phyloP scores from a whole-genome alignment of 768 basidiomycete species.

The Wakefieldia striispora region DNA sequence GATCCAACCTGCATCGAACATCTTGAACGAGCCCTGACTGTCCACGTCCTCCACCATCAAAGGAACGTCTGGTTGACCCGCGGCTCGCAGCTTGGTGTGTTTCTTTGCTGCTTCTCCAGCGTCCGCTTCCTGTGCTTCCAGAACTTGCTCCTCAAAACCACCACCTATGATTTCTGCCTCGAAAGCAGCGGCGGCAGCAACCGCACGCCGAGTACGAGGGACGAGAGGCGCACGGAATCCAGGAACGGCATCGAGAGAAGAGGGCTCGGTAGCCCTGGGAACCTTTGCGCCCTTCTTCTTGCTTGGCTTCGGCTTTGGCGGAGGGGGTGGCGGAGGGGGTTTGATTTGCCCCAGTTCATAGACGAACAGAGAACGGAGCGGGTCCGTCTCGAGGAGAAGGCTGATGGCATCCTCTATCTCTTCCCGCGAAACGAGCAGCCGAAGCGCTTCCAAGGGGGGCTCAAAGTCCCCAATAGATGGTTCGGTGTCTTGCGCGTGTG shows the following conservation, averaged over 20 bases:
- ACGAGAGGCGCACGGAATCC: slow-evolving; percentile 50
- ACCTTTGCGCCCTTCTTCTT: slow-evolving; percentile 38
- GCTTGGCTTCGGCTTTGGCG: slow-evolving; percentile 40
- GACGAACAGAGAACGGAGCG: slow-evolving; percentile 64
- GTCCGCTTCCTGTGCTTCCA: slow-evolving; percentile 3
- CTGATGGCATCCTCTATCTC: slow-evolving; percentile 52
- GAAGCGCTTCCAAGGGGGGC: slow-evolving; percentile 55
- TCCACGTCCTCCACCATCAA: slow-evolving; percentile 71
- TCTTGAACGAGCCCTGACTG: slow-evolving; percentile 66
- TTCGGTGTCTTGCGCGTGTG: slow-evolving; percentile 5
- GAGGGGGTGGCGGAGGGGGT: slow-evolving; percentile 57
- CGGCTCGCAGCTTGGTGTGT: slow-evolving; percentile 20
- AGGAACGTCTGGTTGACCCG: slow-evolving; percentile 40
- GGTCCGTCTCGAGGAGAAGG: slow-evolving; percentile 53
- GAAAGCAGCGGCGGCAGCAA: slow-evolving; percentile 42
- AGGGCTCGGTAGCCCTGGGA: slow-evolving; percentile 19
- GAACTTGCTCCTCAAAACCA: slow-evolving; percentile 9
- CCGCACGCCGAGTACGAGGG: slow-evolving; percentile 47
- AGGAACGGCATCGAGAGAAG: slow-evolving; percentile 38
- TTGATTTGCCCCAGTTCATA: slow-evolving; percentile 65
- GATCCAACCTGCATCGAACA: slow-evolving; percentile 90
- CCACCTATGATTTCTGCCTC: slow-evolving; percentile 37
- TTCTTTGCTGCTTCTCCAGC: slow-evolving; percentile 26
- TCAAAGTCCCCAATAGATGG: slow-evolving; percentile 67
- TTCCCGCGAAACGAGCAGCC: slow-evolving; percentile 53